Evolutionary conservation across 73 alveolate genomes (phyloP).

Genomic region (Uronychia binucleata): DNA sequence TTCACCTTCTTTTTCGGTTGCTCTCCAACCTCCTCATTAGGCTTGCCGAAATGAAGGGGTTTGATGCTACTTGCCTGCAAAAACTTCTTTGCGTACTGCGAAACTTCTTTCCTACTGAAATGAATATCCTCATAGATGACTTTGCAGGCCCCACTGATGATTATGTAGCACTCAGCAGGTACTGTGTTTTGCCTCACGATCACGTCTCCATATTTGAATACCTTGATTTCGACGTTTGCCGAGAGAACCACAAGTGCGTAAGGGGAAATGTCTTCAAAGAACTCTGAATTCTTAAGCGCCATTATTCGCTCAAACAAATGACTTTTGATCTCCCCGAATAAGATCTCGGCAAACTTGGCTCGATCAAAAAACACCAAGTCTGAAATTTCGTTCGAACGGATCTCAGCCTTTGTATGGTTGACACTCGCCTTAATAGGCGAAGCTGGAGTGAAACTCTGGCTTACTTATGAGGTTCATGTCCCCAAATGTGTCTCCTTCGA

Average conservation of each 20-base stretch:
- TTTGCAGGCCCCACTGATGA: conserved; percentile 41
- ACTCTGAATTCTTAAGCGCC: conserved; percentile 44
- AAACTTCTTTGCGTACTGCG: conserved; percentile 44
- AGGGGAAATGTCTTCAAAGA: conserved; percentile 44
- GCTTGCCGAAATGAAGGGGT: not conserved
- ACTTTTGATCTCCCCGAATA: conserved; percentile 39
- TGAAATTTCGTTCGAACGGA: conserved; percentile 19
- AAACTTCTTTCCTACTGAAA: conserved; percentile 11
- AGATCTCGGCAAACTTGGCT: conserved; percentile 14
- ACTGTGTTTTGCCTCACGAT: conserved; percentile 39
- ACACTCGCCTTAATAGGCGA: not conserved
- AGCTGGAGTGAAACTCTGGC: conserved; percentile 1
- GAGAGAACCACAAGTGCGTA: conserved; percentile 42
- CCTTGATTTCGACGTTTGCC: conserved; percentile 36
- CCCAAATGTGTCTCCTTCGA: conserved; percentile 46
- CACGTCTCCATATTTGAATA: conserved; percentile 46
- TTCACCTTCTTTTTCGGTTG: not conserved
- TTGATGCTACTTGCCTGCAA: not conserved
- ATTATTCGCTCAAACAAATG: conserved; percentile 28
- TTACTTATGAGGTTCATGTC: conserved; percentile 17
- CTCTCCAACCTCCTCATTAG: not conserved
- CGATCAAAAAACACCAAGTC: conserved; percentile 41
- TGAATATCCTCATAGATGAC: conserved; percentile 31
- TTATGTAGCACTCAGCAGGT: conserved; percentile 44
- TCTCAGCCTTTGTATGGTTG: conserved; percentile 4